Evolutionary conservation across 23 red algal species (phyloP), one percentile per base, ranked within the genome.

Genomic region (Pyropia haitanensis): DNA sequence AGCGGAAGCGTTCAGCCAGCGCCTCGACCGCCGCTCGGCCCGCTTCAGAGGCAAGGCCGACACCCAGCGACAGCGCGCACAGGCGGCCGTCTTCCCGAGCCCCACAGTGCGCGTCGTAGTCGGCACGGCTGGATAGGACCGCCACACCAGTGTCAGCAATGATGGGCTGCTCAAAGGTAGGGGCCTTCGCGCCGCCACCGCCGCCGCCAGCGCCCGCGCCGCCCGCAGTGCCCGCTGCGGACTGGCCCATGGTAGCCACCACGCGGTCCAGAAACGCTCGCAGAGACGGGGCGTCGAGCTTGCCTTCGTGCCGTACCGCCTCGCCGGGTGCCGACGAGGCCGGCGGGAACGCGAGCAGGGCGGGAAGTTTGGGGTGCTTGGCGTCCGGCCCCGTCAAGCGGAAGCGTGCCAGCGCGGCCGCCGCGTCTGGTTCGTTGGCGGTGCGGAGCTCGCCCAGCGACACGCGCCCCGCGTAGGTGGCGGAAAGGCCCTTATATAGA

Each of bases 381-480:
- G 39, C 39, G 13, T 46, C 5, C 39, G 39, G 39, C 39, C 56
- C 59, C 19, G 2, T 46, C 9, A 85, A 14, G 2, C 57, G 27
- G 51, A 75, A 85, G 21, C 67, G 50, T 13, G 58, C 46, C 5
- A 61, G 32, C 44, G 69, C 46, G 27, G 65, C 23, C 20, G 55
- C 69, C 29, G 70, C 80, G 53, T 85, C 80, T 14, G 68, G 51
- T 54, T 85, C 39, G 39, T 46, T 46, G 39, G 39, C 39, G 39
- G 39, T 85, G 15, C 85, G 73, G 14, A 90, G 68, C 62, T 90
- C 85, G 22, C 85, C 85, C 52, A 90, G 72, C 17, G 85, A 72
- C 16, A 76, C 18, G 12, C 73, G 76, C 4, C 76, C 76, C 63
- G 66, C 67, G 57, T 79, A 80, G 18, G 50, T 27, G 21, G 89